Evolutionary conservation across 2,329 filamentous ascomycete species (phyloP).

Genomic region (Grosmannia serpens): DNA sequence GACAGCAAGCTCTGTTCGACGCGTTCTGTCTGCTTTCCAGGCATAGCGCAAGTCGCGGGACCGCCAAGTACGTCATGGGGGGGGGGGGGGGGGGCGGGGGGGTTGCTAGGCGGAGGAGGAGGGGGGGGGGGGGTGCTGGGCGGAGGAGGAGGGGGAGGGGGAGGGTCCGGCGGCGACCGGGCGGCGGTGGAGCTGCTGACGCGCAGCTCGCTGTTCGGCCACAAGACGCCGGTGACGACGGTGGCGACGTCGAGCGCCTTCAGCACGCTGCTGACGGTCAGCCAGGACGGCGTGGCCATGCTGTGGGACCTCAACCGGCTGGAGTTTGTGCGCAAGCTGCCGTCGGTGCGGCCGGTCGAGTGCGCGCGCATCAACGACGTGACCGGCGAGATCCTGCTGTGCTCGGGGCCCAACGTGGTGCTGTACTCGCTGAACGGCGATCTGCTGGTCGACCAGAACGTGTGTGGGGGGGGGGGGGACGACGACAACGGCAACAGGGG

Average conservation of each 20-base stretch:
- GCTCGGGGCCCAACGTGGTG: slow-evolving; percentile 60
- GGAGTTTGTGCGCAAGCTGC: slow-evolving; percentile 70
- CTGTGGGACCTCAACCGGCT: slow-evolving; percentile 91
- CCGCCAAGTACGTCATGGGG: too few relatives aligned
- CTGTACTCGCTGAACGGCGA: slow-evolving; percentile 85
- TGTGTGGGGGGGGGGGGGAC: slow-evolving; percentile 35
- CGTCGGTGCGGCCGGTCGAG: slow-evolving; percentile 43
- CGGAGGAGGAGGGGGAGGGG: not conserved
- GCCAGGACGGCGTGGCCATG: slow-evolving; percentile 64
- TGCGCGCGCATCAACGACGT: slow-evolving; percentile 83
- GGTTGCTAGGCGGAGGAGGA: slow-evolving; percentile 52
- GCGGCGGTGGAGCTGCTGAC: slow-evolving; percentile 71
- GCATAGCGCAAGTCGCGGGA: too few relatives aligned
- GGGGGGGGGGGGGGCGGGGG: not conserved
- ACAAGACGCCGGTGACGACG: slow-evolving; percentile 70
- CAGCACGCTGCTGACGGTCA: slow-evolving; percentile 75
- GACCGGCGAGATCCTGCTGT: slow-evolving; percentile 80
- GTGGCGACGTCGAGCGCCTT: slow-evolving; percentile 82
- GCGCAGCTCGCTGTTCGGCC: slow-evolving; percentile 75
- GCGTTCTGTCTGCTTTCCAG: too few relatives aligned
- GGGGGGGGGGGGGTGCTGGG: not conserved
- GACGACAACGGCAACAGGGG: not conserved
- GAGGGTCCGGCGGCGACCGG: slow-evolving; percentile 12
- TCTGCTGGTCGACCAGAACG: slow-evolving; percentile 67
- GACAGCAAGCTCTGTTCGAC: too few relatives aligned